A percentile compares a stretch with the other conserved stretches of the same genome.
phyloP scores from a whole-genome alignment of 1,139 yeast species.

The Saccharomyces hybrid region DNA sequence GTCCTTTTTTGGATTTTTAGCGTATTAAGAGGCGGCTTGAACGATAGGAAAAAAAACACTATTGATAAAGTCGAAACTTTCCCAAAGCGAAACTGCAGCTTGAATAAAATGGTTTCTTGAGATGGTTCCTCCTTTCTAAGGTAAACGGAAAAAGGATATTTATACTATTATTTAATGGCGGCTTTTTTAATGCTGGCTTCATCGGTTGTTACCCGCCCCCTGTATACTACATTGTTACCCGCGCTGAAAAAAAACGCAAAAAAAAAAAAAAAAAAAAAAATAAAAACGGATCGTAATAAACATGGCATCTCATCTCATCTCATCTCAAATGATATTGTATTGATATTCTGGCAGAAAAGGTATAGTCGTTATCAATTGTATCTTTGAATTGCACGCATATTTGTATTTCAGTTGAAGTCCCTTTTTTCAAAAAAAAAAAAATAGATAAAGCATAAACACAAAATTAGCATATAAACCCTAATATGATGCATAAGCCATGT shows the following conservation, averaged over 20 bases:
- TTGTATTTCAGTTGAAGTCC: not conserved
- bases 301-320: constrained; percentile 9
- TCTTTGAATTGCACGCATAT: not conserved
- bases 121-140: too few relatives aligned
- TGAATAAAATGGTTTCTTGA: too few relatives aligned
- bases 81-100: too few relatives aligned
- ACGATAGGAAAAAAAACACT: too few relatives aligned
- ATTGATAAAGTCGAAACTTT: too few relatives aligned
- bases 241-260: not conserved
- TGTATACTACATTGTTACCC: not conserved
- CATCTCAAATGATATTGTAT: constrained; percentile 4
- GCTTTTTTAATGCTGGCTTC: not conserved
- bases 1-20: too few relatives aligned
- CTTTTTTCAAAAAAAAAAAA: not conserved
- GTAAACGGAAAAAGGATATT: not conserved
- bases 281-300: not conserved
- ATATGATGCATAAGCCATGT: constrained; percentile 15
- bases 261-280: not conserved
- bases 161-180: not conserved
- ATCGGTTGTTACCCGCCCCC: not conserved
- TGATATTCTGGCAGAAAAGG: not conserved
- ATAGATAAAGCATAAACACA: not conserved
- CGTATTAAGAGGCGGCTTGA: not conserved
- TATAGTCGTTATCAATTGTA: not conserved
- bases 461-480: not conserved